These are phyloP conservation scores for Termitomyces sp. DNA, from an alignment of 768 basidiomycete species.

Conservation along the genomic window DNA sequence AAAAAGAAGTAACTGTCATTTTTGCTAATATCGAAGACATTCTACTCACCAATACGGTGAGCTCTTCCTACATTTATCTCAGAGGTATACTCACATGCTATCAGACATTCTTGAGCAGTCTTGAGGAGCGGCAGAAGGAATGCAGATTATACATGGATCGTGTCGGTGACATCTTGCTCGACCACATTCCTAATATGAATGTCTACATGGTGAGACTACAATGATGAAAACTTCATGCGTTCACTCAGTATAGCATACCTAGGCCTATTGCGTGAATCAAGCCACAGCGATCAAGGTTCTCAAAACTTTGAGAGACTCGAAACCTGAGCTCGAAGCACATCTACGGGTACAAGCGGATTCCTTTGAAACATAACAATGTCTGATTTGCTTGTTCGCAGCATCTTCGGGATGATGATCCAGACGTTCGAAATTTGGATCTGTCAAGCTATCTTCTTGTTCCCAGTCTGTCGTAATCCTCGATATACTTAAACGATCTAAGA, in stretches of 20 bases:
- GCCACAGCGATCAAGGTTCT: constrained; percentile 68
- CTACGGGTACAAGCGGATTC: constrained; percentile 50
- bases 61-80: constrained; percentile 11
- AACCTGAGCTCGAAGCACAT: constrained; percentile 57
- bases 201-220: constrained; percentile 63
- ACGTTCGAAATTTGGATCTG: constrained; percentile 76
- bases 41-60: constrained; percentile 78
- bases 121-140: constrained; percentile 89
- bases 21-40: constrained; percentile 96
- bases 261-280: constrained; percentile 94
- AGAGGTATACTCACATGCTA: background rate
- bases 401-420: constrained; percentile 74
- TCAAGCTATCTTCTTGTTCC: constrained; percentile 91
- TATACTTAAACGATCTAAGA: constrained; percentile 1
- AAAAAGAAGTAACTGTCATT: constrained; percentile 73
- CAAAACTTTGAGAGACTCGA: constrained; percentile 64
- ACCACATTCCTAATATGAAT: constrained; percentile 69
- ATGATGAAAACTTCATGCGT: background rate
- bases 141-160: constrained; percentile 87
- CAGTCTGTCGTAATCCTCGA: constrained; percentile 42
- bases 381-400: constrained; percentile 31
- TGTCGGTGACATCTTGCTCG: constrained; percentile 80
- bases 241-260: background rate
- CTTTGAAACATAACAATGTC: background rate
- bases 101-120: constrained; percentile 76